These are phyloP conservation scores for Aegilops bicornis DNA, from an alignment of 176 grass and related monocot genomes.

Conservation along the genomic window DNA sequence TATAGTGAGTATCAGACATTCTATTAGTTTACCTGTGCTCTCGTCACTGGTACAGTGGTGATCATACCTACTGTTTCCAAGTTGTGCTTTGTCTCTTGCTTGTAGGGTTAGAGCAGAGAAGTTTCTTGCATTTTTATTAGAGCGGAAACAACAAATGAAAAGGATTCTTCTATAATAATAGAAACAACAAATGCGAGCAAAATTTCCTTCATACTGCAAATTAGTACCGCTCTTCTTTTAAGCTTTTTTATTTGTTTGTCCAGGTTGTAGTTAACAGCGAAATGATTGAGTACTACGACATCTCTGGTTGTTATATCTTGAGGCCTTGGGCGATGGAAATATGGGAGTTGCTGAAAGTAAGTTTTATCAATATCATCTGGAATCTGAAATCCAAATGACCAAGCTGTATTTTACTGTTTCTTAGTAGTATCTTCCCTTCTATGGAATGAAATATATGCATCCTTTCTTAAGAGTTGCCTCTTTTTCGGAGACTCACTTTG, in stretches of 20 bases:
- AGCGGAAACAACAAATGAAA: not conserved
- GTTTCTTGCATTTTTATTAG: not conserved
- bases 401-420: not conserved
- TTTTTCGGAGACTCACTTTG: not conserved
- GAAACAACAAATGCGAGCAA: not conserved
- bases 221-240: not conserved
- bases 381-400: not conserved
- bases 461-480: not conserved
- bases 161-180: not conserved
- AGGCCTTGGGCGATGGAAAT: constrained; percentile 92
- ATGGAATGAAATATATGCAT: not conserved
- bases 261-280: constrained; percentile 92
- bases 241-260: constrained; percentile 12
- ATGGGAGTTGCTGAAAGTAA: constrained; percentile 82
- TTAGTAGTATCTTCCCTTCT: not conserved
- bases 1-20: not conserved
- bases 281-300: constrained; percentile 99
- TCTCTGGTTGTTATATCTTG: constrained; percentile 93
- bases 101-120: not conserved
- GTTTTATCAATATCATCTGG: not conserved
- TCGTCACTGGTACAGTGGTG: too few species aligned
- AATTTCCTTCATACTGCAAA: not conserved
- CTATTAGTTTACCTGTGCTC: too few species aligned
- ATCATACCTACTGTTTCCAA: not conserved
- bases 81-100: not conserved